Conservation (phyloP, 2,329 filamentous ascomycete genomes). For the Hypomyces perniciosus region DNA sequence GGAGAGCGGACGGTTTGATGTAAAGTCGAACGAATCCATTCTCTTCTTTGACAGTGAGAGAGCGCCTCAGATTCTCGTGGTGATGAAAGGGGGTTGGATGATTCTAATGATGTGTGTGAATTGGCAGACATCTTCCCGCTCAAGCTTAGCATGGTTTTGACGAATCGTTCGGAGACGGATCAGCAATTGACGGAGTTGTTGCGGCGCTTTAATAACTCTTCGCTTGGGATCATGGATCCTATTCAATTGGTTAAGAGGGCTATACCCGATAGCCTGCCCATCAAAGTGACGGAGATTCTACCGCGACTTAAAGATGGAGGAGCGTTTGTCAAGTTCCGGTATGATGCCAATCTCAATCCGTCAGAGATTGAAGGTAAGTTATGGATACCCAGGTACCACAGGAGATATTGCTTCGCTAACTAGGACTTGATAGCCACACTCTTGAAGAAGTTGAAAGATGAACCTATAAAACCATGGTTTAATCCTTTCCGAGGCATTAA, state of each 20-base stretch:
- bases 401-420: conserved; percentile 1
- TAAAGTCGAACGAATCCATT: conserved; percentile 70
- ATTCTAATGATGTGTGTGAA: not conserved
- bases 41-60: conserved; percentile 81
- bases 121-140: conserved; percentile 75
- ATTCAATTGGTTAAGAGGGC: conserved; percentile 53
- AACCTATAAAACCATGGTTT: conserved; percentile 82
- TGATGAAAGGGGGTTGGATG: not conserved
- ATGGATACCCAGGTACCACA: not conserved
- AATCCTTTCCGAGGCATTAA: conserved; percentile 70
- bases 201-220: conserved; percentile 45
- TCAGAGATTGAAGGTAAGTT: conserved; percentile 38
- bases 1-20: conserved; percentile 75
- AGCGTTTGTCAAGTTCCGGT: conserved; percentile 81
- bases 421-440: conserved; percentile 41
- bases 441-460: conserved; percentile 56
- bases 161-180: conserved; percentile 41
- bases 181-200: conserved; percentile 45
- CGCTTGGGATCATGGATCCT: conserved; percentile 45
- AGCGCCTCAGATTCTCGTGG: not conserved
- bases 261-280: conserved; percentile 53
- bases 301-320: conserved; percentile 87
- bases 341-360: conserved; percentile 33
- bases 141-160: conserved; percentile 50
- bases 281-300: conserved; percentile 74